Evolutionary conservation across 1,284 basidiomycete genomes (phyloP).

Genomic region (Apiotrichum siamense): DNA sequence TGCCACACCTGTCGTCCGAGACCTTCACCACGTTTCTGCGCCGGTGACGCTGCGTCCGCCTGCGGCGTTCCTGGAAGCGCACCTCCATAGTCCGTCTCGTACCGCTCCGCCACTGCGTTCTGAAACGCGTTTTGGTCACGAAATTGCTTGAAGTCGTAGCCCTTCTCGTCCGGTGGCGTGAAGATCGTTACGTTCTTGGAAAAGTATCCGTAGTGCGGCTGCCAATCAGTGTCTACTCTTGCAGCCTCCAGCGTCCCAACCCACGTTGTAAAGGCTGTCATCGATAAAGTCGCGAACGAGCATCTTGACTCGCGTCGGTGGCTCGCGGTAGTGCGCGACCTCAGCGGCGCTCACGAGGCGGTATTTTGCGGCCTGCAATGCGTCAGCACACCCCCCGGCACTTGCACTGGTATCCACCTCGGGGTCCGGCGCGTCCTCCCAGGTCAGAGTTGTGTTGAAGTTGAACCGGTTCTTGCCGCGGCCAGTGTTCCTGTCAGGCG

Average conservation of each 20-base stretch:
- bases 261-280: constrained; percentile 83
- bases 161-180: constrained; percentile 53
- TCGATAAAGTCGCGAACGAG: constrained; percentile 94
- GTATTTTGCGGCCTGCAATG: constrained; percentile 47
- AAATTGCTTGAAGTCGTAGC: constrained; percentile 66
- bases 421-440: constrained; percentile 36
- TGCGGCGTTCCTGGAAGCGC: constrained; percentile 15
- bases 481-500: not conserved
- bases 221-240: not conserved
- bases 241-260: not conserved
- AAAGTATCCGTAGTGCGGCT: constrained; percentile 94
- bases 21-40: constrained; percentile 50
- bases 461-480: constrained; percentile 33
- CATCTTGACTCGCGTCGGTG: constrained; percentile 83
- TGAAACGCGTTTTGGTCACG: constrained; percentile 72
- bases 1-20: constrained; percentile 95
- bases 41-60: constrained; percentile 11
- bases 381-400: not conserved
- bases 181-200: constrained; percentile 85
- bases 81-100: constrained; percentile 50
- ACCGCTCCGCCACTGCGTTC: constrained; percentile 67
- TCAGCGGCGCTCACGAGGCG: constrained; percentile 68
- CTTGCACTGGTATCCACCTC: constrained; percentile 26
- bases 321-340: constrained; percentile 56
- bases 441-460: constrained; percentile 43